These are phyloP conservation scores for Epichloe gansuensis DNA, from an alignment of 2,329 filamentous ascomycete species.

Conservation along the genomic window DNA sequence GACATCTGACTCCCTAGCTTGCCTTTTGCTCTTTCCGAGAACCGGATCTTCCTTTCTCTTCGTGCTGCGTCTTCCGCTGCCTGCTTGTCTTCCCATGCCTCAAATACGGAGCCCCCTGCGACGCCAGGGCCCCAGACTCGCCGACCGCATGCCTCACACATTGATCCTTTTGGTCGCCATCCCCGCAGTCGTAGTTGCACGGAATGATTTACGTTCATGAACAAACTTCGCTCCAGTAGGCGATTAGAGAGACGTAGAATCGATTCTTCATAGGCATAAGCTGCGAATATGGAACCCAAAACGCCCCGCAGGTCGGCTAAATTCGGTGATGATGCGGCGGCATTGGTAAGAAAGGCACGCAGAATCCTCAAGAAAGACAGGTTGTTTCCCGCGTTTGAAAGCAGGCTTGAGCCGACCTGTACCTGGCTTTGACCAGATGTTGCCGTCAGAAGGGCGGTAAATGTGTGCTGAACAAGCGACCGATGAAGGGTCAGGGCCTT, in stretches of 20 bases:
- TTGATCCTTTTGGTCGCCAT: conserved; percentile 78
- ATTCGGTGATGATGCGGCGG: conserved; percentile 70
- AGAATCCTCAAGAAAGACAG: conserved; percentile 81
- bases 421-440: conserved; percentile 43
- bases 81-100: conserved; percentile 63
- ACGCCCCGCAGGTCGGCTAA: conserved; percentile 78
- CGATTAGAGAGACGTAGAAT: conserved; percentile 76
- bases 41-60: conserved; percentile 28
- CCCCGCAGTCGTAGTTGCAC: conserved; percentile 67
- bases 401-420: conserved; percentile 21
- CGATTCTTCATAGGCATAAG: conserved; percentile 89
- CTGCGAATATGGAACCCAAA: conserved; percentile 80
- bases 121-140: conserved; percentile 84
- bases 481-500: conserved; percentile 59
- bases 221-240: conserved; percentile 79
- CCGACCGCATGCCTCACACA: conserved; percentile 74
- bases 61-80: conserved; percentile 33
- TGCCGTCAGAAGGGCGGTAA: conserved; percentile 71
- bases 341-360: conserved; percentile 74
- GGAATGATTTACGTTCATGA: conserved; percentile 67
- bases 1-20: conserved; percentile 17
- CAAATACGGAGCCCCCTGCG: conserved; percentile 58
- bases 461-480: conserved; percentile 75
- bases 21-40: conserved; percentile 26
- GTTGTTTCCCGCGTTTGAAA: conserved; percentile 36